Base-by-base conservation (phyloP, 495 filamentous ascomycete species). In the Daldinia caldariorum region DNA sequence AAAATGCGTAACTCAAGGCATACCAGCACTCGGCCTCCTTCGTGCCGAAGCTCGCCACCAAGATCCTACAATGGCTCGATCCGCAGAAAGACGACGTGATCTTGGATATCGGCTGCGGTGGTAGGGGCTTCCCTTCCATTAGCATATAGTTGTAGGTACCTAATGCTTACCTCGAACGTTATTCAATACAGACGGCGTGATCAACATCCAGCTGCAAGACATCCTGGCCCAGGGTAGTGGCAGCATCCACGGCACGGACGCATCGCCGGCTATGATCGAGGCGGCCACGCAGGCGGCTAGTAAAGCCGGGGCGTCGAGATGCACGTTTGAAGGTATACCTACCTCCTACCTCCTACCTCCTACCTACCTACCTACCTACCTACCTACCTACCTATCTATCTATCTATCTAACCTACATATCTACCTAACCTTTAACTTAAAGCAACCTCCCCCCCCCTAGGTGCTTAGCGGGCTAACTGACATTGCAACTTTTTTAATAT, bases 41-140 rank as follows among this genome's bases (percentile, higher is more conserved):
- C 74, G 90, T 93, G 16, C 88, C 91, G 12, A 83, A 88, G 68
- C 83, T 93, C 7, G 86, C 91, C 9, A 82, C 81, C 5, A 89
- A 85, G 64, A 83, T 93, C n/a, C 57, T 91, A 31, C 73, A 82
- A 60, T 89, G 87, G 82, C 86, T 94, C 4, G 83, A 88, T 60
- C 85, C 86, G 6, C 82, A 87, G 66, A 81, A 80, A 16, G 79
- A 83, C 72, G 90, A 93, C 73, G 77, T 76, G 38, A 85, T 93
- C 69, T 82, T 94, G 14, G 91, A 94, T 75, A 76, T 93, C 32
- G 91, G 91, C 18, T 93, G 91, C 71, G 91, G 91, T 35, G 91
- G 83, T 84, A 41, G 26, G 26, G 26, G 26, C 3, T 26, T 26
- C 26, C 26, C 26, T 26, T 26, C 26, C 26, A 26, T 26, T 26